Base-by-base conservation (phyloP, 2,329 filamentous ascomycete genomes). In the Fusarium brachygibbosum region DNA sequence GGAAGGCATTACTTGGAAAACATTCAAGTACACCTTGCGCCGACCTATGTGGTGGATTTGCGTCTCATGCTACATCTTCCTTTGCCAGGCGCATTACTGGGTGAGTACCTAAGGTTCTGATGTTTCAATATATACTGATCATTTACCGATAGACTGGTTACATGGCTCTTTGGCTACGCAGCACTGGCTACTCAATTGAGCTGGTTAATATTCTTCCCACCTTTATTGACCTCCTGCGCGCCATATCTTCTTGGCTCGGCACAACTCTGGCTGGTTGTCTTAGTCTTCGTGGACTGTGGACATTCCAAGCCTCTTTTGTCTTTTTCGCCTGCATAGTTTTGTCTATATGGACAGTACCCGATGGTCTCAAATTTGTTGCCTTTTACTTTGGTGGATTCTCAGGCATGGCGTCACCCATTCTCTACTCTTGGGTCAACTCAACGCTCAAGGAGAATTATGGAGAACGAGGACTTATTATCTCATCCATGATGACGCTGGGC, bases 1-100 rank as follows among this genome's bases (percentile, higher is more conserved):
- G 3, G 54, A 60, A 0, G 58, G 54, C 0, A 60, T 60, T 0
- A 60, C 58, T 3, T 60, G 42, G 58, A 59, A 60, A 23, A 60
- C 58, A 0, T 51, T 59, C 2, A 60, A 60, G 19, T 60, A 60
- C 0, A 59, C 58, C 0, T 3, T 60, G 0, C 29, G 28, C 1
- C 42, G 58, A 5, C 58, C 58, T 1, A 60, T 60, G 54, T 59
- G 42, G 58, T 60, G 58, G 58, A 59, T 60, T 0, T 60, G 58
- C 3, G 58, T 60, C 2, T 59, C 58, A 0, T 60, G 58, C 4
- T 60, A 60, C 0, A 51, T 60, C 6, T 60, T 51, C 3, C 2
- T 60, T 0, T 59, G 42, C 0, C 58, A 60, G 17, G 58, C 58
- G 0, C 58, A 60, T 4, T 60, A 60, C 1, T 60, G 42, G 58